Conservation (phyloP, 108 stramenopile species). For the Poteriospumella lacustris region DNA sequence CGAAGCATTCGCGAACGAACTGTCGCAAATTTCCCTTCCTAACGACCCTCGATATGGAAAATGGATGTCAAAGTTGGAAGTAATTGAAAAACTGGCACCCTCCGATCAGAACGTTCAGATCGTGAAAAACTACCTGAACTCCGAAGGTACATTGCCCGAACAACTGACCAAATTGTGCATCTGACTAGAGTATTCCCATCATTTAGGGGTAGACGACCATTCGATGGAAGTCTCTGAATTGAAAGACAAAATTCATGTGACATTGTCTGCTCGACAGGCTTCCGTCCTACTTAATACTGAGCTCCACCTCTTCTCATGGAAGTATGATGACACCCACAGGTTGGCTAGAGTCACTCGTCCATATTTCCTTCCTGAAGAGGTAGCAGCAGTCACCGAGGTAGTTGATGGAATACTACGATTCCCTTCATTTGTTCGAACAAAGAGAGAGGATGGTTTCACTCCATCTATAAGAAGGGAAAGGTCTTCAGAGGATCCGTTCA, state of each 20-base stretch:
- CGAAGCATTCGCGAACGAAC: neutral
- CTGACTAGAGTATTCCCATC: no score
- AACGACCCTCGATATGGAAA: conserved; percentile 23
- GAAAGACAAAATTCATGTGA: neutral
- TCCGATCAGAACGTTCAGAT: conserved; percentile 28
- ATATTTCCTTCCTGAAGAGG: conserved; percentile 14
- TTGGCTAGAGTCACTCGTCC: neutral
- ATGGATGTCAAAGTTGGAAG: neutral
- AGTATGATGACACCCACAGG: neutral
- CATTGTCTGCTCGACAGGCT: conserved; percentile 17
- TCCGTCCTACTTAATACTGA: conserved; percentile 21
- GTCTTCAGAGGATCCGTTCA: no score
- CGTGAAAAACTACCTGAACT: neutral
- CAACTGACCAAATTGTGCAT: no score
- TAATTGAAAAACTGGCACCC: neutral
- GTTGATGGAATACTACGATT: conserved; percentile 27
- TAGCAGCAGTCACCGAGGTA: neutral
- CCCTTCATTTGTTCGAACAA: neutral
- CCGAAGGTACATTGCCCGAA: no score
- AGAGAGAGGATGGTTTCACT: neutral
- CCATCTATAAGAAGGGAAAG: no score
- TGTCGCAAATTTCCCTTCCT: conserved; percentile 32
- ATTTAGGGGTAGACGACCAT: no score
- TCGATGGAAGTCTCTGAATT: no score
- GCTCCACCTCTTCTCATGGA: neutral